Evolutionary conservation across 139 green algal genomes (phyloP).

Genomic region (Chlorella sp.): DNA sequence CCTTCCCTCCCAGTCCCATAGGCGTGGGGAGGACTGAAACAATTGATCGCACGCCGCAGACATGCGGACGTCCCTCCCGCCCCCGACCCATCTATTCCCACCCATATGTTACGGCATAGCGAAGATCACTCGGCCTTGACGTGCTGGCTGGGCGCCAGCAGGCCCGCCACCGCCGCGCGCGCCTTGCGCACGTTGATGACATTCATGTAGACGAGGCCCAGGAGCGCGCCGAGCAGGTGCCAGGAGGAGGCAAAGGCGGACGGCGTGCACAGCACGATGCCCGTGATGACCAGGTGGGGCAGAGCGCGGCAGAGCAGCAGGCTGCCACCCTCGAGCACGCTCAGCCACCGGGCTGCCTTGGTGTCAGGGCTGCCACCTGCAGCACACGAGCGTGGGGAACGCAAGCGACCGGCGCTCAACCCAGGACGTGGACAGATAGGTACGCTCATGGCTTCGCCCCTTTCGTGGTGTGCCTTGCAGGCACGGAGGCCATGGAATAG

Average conservation of each 20-base stretch:
- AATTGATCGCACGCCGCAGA: too few species aligned
- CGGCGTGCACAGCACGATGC: conserved; percentile 15
- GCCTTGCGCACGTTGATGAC: conserved; percentile 22
- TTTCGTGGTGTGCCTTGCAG: not conserved
- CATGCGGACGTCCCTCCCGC: too few species aligned
- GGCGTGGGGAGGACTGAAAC: too few species aligned
- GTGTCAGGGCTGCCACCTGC: not conserved
- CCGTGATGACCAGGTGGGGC: conserved; percentile 15
- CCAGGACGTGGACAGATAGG: not conserved
- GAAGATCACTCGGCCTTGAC: too few species aligned
- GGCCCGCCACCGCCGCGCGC: not conserved
- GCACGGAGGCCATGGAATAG: not conserved
- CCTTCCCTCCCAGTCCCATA: too few species aligned
- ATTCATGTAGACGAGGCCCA: conserved; percentile 34
- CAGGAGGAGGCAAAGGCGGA: conserved; percentile 15
- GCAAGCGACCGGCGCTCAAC: not conserved
- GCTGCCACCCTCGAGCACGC: not conserved
- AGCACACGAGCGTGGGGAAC: conserved; percentile 1
- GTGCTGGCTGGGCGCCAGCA: not conserved
- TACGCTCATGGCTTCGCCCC: too few species aligned
- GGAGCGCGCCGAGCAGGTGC: conserved; percentile 27
- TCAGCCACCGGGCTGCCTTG: not conserved
- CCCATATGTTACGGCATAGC: too few species aligned
- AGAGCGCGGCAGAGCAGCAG: conserved; percentile 17
- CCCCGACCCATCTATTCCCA: too few species aligned